Percentiles rank a stretch among this genome's conserved stretches.
These are phyloP conservation scores for Ophiocordyceps camponoti-saundersi DNA, from an alignment of 2,329 filamentous ascomycete species.

Conservation along the genomic window DNA sequence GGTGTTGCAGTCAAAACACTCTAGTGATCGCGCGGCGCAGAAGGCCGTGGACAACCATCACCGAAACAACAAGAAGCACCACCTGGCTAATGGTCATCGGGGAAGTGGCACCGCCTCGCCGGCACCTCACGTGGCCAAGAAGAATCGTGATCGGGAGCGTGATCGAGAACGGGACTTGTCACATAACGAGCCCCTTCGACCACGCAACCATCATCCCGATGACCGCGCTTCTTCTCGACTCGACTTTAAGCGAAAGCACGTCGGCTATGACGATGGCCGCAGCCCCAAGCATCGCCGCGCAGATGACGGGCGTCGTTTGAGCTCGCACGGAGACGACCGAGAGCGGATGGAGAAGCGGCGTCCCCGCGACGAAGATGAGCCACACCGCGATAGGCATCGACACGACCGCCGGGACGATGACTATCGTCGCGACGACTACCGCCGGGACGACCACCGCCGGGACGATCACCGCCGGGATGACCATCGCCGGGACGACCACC, in stretches of 20 bases:
- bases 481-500: slow-evolving; percentile 20
- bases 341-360: slow-evolving; percentile 14
- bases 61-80: slow-evolving; percentile 74
- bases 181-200: slow-evolving; percentile 30
- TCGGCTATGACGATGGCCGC: slow-evolving; percentile 24
- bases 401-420: slow-evolving; percentile 14
- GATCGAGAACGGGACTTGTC: slow-evolving; percentile 29
- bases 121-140: slow-evolving; percentile 31
- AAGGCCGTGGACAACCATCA: slow-evolving; percentile 82
- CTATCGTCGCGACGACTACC: slow-evolving; percentile 14
- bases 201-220: slow-evolving; percentile 27
- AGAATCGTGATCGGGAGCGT: slow-evolving; percentile 23
- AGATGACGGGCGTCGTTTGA: slow-evolving; percentile 21
- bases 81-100: slow-evolving; percentile 40
- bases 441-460: slow-evolving; percentile 9
- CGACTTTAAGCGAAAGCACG: slow-evolving; percentile 45
- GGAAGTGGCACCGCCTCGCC: slow-evolving; percentile 55
- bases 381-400: slow-evolving; percentile 15
- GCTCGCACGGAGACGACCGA: slow-evolving; percentile 19
- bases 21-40: slow-evolving; percentile 57
- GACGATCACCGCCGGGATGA: slow-evolving; percentile 8
- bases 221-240: slow-evolving; percentile 33
- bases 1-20: slow-evolving; percentile 78
- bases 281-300: slow-evolving; percentile 24
- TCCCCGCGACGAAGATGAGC: slow-evolving; percentile 9